phyloP scores from a whole-genome alignment of 805 yeast species.

The Lachancea sp. region DNA sequence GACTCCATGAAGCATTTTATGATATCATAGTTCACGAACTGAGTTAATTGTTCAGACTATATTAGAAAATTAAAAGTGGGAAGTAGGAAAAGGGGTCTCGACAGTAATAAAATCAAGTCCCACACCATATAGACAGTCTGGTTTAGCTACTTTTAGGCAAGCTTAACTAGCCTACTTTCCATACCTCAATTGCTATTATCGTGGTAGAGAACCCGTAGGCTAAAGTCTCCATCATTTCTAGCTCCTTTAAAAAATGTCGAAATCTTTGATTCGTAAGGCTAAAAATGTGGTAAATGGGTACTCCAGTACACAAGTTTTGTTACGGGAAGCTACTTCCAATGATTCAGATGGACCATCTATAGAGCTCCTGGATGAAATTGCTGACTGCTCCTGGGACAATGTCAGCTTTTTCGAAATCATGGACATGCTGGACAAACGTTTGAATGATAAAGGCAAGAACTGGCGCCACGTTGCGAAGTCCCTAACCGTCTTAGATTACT shows the following conservation, averaged over 20 bases:
- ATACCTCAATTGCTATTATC: no score
- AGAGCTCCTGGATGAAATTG: slow-evolving; percentile 74
- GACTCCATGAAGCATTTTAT: no score
- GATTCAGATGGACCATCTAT: slow-evolving; percentile 81
- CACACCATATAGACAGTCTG: no score
- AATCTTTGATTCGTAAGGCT: slow-evolving; percentile 70
- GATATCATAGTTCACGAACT: no score
- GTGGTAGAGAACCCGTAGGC: no score
- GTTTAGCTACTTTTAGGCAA: no score
- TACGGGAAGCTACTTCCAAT: slow-evolving; percentile 88
- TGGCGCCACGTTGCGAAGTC: slow-evolving; percentile 96
- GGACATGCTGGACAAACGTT: slow-evolving; percentile 88
- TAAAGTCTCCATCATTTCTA: no score
- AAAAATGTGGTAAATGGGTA: slow-evolving; percentile 78
- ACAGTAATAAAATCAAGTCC: no score
- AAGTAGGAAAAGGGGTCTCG: no score
- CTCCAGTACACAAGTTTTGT: slow-evolving; percentile 75
- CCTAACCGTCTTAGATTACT: slow-evolving; percentile 78
- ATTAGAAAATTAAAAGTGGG: no score
- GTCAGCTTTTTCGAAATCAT: slow-evolving; percentile 80
- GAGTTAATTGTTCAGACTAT: no score
- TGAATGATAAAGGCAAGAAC: slow-evolving; percentile 93
- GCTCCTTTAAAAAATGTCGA: slow-evolving; percentile 73
- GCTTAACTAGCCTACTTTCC: no score
- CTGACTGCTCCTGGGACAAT: slow-evolving; percentile 61